Evolutionary conservation across 768 basidiomycete genomes (phyloP).

Genomic region (Tulasnella sp.): DNA sequence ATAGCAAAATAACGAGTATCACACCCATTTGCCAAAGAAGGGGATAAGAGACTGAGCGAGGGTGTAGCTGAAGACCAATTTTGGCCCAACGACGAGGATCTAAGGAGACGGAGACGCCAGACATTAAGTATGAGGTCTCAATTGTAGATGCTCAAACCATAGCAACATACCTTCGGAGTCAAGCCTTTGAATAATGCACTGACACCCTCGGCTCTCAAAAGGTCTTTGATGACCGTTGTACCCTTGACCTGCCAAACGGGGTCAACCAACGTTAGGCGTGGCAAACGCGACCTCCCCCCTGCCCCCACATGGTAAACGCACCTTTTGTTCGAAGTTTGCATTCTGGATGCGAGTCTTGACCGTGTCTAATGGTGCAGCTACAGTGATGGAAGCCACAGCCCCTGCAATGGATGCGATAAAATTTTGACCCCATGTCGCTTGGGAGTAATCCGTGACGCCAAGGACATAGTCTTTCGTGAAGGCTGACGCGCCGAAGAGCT

Average conservation of each 20-base stretch:
- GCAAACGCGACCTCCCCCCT: too few relatives aligned
- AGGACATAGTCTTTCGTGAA: constrained; percentile 89
- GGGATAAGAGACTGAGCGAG: constrained; percentile 94
- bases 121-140: not conserved
- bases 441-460: constrained; percentile 77
- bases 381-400: constrained; percentile 88
- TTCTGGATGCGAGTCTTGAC: constrained; percentile 98
- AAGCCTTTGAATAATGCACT: constrained; percentile 91
- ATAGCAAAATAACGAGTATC: constrained; percentile 9
- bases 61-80: constrained; percentile 97
- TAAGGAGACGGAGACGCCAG: constrained; percentile 25
- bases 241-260: constrained; percentile 39
- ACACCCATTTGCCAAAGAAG: constrained; percentile 78
- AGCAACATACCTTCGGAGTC: constrained; percentile 71
- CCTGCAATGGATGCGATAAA: constrained; percentile 92
- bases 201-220: constrained; percentile 77
- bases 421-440: constrained; percentile 96
- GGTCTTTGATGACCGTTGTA: constrained; percentile 67
- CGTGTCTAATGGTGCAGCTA: constrained; percentile 90
- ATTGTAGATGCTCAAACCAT: not conserved
- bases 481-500: constrained; percentile 97
- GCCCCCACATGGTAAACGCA: too few relatives aligned
- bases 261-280: too few relatives aligned
- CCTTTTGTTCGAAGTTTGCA: constrained; percentile 87
- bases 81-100: constrained; percentile 94